Evolutionary conservation across 192 early-diverging fungal genomes (phyloP).

Genomic region (Pilobolus umbonatus): DNA sequence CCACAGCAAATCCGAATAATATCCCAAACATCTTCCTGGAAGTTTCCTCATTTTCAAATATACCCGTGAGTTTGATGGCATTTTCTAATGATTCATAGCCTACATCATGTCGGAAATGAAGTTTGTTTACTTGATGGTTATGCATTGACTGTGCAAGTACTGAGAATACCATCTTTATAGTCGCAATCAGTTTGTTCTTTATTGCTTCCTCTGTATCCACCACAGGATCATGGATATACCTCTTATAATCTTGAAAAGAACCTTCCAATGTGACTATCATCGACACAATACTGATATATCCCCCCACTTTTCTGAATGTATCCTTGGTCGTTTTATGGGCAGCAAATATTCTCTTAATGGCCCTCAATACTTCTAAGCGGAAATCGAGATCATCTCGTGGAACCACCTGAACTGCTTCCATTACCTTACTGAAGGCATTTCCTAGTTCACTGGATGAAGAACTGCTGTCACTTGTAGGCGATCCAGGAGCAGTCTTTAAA

Average conservation of each 20-base stretch:
- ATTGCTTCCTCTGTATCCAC: slow-evolving; percentile 10
- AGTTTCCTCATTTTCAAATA: slow-evolving; percentile 36
- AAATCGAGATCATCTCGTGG: slow-evolving; percentile 50
- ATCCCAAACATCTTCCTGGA: slow-evolving; percentile 50
- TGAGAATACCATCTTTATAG: slow-evolving; percentile 40
- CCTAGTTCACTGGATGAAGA: slow-evolving; percentile 23
- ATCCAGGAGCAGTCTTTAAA: slow-evolving; percentile 2
- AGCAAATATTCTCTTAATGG: slow-evolving; percentile 44
- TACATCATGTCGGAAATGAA: slow-evolving; percentile 47
- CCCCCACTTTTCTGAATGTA: slow-evolving; percentile 54
- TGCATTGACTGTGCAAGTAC: slow-evolving; percentile 53
- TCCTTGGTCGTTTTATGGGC: slow-evolving; percentile 45
- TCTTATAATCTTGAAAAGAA: slow-evolving; percentile 30
- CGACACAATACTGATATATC: slow-evolving; percentile 57
- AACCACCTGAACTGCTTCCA: slow-evolving; percentile 54
- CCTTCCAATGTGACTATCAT: slow-evolving; percentile 51
- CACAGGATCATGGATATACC: neutral
- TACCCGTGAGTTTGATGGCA: slow-evolving; percentile 49
- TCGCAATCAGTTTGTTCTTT: slow-evolving; percentile 35
- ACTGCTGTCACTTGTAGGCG: neutral
- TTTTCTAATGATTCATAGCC: slow-evolving; percentile 52
- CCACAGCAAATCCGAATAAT: slow-evolving; percentile 51
- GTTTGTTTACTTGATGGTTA: slow-evolving; percentile 41
- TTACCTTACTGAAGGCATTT: slow-evolving; percentile 49
- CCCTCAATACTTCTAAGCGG: slow-evolving; percentile 50